Conservation (phyloP, 805 yeast species). For the Saturnispora zaruensis region DNA sequence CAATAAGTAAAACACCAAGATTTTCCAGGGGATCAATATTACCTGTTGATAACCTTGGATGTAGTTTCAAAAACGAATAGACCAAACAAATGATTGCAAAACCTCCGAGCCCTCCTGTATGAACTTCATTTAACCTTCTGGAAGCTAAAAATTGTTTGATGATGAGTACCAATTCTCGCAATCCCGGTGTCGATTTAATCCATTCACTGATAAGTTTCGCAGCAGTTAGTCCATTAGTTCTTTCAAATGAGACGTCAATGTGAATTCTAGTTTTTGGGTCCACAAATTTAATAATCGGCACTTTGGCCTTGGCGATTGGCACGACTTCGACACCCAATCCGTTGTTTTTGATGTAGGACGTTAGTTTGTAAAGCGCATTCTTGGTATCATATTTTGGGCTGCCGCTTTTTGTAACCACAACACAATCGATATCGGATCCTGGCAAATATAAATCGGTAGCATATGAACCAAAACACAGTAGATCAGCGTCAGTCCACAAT, state of each 20-base stretch:
- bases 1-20: conserved; percentile 77
- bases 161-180: conserved; percentile 72
- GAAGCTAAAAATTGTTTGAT: conserved; percentile 79
- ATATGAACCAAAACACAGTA: conserved; percentile 85
- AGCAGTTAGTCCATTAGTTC: conserved; percentile 73
- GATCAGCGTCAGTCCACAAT: conserved; percentile 72
- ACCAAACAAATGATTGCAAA: conserved; percentile 85
- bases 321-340: conserved; percentile 65
- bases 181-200: conserved; percentile 65
- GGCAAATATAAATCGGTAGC: conserved; percentile 92
- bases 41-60: conserved; percentile 65
- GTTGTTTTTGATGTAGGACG: conserved; percentile 55
- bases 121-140: conserved; percentile 75
- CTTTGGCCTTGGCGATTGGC: conserved; percentile 83
- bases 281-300: conserved; percentile 87
- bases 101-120: conserved; percentile 92
- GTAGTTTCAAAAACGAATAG: conserved; percentile 66
- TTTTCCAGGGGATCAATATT: conserved; percentile 64
- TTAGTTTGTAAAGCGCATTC: conserved; percentile 59
- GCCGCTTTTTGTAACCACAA: conserved; percentile 55
- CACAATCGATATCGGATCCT: conserved; percentile 94
- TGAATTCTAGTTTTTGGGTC: conserved; percentile 65
- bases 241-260: conserved; percentile 85
- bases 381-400: conserved; percentile 46
- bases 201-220: conserved; percentile 71